phyloP scores from a whole-genome alignment of 176 grass and related monocot species.

The Rhipidocladum racemiflorum region DNA sequence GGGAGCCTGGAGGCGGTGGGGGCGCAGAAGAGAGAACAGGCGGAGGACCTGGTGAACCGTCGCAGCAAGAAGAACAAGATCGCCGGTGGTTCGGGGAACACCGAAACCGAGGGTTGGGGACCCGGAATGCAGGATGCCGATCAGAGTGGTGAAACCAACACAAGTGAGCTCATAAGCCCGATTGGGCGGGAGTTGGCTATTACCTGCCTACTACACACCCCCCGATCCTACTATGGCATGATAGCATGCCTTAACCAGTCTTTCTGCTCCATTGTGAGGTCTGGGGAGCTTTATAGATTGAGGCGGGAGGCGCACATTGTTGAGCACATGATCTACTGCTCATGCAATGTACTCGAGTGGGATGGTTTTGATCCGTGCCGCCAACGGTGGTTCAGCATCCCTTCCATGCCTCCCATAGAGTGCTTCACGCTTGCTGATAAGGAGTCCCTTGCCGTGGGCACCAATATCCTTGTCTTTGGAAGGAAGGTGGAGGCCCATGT shows the following conservation, averaged over 20 bases:
- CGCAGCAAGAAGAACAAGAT: not conserved
- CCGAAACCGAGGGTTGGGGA: not conserved
- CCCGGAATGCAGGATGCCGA: constrained; percentile 11
- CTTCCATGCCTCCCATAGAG: constrained; percentile 41
- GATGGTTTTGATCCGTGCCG: constrained; percentile 42
- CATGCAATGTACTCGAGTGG: constrained; percentile 52
- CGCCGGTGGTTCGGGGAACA: not conserved
- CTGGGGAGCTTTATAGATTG: constrained; percentile 44
- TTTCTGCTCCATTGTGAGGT: constrained; percentile 36
- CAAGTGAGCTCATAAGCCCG: constrained; percentile 31
- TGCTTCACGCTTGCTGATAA: constrained; percentile 47
- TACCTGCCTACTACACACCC: constrained; percentile 41
- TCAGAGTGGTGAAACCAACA: not conserved
- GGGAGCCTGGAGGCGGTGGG: not conserved
- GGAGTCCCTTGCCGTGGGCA: constrained; percentile 52
- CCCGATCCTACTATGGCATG: constrained; percentile 36
- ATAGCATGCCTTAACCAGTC: constrained; percentile 29
- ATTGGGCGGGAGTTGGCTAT: constrained; percentile 44
- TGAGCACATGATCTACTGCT: constrained; percentile 55
- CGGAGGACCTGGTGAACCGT: not conserved
- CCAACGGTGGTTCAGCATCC: constrained; percentile 39
- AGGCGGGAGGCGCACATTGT: constrained; percentile 17
- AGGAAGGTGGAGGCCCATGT: constrained; percentile 39
- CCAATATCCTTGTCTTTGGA: constrained; percentile 52
- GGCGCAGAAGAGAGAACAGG: not conserved